Evolutionary conservation across 148 eudicot genomes (phyloP).

Genomic region (Beta vulgaris): DNA sequence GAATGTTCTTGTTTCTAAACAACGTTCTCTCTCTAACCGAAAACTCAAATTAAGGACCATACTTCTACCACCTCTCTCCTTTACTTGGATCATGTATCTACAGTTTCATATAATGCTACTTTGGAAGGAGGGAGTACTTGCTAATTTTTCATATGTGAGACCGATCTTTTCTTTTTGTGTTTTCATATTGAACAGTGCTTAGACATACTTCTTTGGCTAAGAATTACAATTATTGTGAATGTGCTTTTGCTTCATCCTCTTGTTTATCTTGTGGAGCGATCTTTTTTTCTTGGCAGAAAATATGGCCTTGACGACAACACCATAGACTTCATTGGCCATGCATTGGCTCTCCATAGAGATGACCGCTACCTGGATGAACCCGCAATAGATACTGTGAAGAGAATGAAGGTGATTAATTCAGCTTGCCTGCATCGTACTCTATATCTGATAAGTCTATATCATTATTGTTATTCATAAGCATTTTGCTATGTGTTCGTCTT

Average conservation of each 20-base stretch:
- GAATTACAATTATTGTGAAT: neutral
- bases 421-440: neutral
- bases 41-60: too few relatives aligned
- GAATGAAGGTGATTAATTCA: conserved; percentile 66
- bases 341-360: conserved; percentile 92
- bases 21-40: too few relatives aligned
- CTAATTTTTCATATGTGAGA: neutral
- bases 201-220: neutral
- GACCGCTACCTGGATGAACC: conserved; percentile 83
- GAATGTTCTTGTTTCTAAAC: too few relatives aligned
- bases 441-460: neutral
- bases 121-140: too few relatives aligned
- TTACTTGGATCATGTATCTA: too few relatives aligned
- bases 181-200: neutral
- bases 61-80: too few relatives aligned
- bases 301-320: conserved; percentile 95
- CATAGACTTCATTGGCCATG: conserved; percentile 89
- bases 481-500: neutral
- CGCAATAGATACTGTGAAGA: conserved; percentile 89
- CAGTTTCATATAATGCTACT: too few relatives aligned
- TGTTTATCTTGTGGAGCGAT: neutral
- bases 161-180: neutral
- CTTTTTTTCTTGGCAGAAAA: conserved; percentile 48
- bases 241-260: neutral
- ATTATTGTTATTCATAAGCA: neutral